Evolutionary conservation across 1,284 basidiomycete species (phyloP), one percentile per base, ranked within the genome.

Genomic region (Agroathelia rolfsii): DNA sequence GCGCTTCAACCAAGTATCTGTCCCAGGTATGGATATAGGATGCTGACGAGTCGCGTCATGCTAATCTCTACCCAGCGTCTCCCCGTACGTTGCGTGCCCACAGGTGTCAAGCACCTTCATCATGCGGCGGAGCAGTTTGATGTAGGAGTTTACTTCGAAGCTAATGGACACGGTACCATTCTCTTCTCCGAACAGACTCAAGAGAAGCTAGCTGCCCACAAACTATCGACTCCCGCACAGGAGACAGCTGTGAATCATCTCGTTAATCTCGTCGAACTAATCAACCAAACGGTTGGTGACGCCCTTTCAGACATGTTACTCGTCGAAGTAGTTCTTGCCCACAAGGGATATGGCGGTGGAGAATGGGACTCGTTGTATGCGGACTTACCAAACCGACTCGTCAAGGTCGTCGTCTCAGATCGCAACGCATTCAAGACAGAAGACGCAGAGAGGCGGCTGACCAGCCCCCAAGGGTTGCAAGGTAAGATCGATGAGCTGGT

Each of bases 261-360:
- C 17, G 59, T 71, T 31, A 80, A 81, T 42, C 66, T 97, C 39
- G 77, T 79, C 9, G 69, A 85, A 22, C 63, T 98, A 28, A 94
- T 98, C 62, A 99, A 98, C 51, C 95, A 98, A 58, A 95, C 95
- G 4, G 95, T 99, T 20, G 95, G 95, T 5, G 95, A 99, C 57
- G 94, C 93, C 1, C 64, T 98, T 10, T 93, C 88, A 7, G 95
- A 99, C 56, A 82, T 97, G 75, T 76, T 99, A 21, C 75, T 98
- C 20, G 93, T 98, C 30, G 93, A 97, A 52, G 78, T 81, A 13
- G 85, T 98, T 20, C 76, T 99, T 18, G 72, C 89, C 1, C 84
- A 94, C 59, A 79, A 83, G 53, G 74, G 79, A 5, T 94, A 88
- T 66, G 74, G 73, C 18, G 86, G 85, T 4, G 56, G 71, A 8